Conservation (phyloP, 208 protist genomes). For the Acanthamoeba lenticulata region DNA sequence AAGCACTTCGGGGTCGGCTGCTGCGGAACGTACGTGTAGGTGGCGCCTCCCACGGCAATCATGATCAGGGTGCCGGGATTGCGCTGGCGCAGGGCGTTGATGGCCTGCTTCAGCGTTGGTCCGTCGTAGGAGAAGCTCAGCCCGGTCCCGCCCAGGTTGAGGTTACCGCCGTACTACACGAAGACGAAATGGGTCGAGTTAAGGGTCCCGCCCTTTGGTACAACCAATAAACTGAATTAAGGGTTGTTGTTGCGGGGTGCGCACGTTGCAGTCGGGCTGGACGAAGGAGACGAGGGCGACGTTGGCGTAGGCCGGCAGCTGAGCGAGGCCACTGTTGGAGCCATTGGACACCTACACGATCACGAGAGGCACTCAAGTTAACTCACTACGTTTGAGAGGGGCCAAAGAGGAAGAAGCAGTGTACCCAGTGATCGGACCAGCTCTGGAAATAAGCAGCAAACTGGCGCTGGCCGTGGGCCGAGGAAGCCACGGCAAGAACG, state of each 20-base stretch:
- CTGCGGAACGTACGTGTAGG: neutral
- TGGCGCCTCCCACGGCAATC: neutral
- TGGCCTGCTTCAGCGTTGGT: neutral
- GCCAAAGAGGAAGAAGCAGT: neutral
- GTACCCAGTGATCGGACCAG: neutral
- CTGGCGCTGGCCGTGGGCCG: neutral
- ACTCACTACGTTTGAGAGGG: neutral
- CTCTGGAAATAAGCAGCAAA: neutral
- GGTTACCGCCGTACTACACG: neutral
- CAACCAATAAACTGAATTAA: no score
- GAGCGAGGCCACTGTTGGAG: neutral
- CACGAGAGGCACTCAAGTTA: neutral
- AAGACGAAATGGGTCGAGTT: neutral
- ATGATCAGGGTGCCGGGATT: neutral
- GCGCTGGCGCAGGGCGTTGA: neutral
- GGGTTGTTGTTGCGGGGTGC: neutral
- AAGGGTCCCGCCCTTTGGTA: no score
- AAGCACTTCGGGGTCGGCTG: neutral
- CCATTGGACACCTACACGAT: neutral
- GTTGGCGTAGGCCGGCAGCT: neutral
- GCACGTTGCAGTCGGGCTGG: neutral
- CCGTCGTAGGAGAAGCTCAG: constrained; percentile 10
- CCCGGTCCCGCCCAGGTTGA: neutral
- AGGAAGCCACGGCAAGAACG: neutral
- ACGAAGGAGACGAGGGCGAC: neutral